A percentile compares a stretch with the other conserved stretches of the same genome.
phyloP scores from a whole-genome alignment of 2,329 filamentous ascomycete genomes.

The Apiospora hydei region DNA sequence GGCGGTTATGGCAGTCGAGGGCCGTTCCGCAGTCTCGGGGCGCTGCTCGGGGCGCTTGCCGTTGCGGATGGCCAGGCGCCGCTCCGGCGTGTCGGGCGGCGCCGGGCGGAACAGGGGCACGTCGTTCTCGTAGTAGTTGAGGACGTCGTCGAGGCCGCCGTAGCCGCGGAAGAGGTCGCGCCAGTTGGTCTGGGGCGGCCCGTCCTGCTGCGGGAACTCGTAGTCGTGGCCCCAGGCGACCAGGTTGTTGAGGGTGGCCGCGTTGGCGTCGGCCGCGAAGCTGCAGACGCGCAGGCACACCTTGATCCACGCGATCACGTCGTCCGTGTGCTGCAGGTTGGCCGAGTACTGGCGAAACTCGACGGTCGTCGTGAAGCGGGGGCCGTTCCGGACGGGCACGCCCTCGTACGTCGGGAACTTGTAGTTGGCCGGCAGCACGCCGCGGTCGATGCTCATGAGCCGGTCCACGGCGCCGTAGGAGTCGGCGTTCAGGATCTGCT shows the following conservation, averaged over 20 bases:
- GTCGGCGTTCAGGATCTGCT: not conserved
- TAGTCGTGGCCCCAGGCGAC: not conserved
- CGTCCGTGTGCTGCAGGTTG: not conserved
- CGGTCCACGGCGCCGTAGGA: not conserved
- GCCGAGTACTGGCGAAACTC: not conserved
- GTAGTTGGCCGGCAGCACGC: not conserved
- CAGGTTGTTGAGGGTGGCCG: fast-evolving
- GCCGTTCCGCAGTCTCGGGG: not conserved
- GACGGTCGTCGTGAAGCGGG: not conserved
- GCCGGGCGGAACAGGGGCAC: too few relatives aligned
- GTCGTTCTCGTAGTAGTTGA: not conserved
- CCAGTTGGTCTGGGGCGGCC: not conserved
- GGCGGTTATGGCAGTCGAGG: too few relatives aligned
- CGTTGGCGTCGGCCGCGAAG: not conserved
- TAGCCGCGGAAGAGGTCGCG: not conserved
- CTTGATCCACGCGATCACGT: not conserved
- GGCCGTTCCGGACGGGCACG: not conserved
- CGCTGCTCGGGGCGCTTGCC: not conserved
- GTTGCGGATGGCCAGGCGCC: not conserved
- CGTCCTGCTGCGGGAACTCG: not conserved
- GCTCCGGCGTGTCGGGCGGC: not conserved
- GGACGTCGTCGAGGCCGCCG: not conserved
- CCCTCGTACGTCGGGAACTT: not conserved
- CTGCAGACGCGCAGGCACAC: not conserved
- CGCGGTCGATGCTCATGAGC: not conserved